Conservation (phyloP, 2,329 filamentous ascomycete genomes). For the Escovopsis weberi region DNA sequence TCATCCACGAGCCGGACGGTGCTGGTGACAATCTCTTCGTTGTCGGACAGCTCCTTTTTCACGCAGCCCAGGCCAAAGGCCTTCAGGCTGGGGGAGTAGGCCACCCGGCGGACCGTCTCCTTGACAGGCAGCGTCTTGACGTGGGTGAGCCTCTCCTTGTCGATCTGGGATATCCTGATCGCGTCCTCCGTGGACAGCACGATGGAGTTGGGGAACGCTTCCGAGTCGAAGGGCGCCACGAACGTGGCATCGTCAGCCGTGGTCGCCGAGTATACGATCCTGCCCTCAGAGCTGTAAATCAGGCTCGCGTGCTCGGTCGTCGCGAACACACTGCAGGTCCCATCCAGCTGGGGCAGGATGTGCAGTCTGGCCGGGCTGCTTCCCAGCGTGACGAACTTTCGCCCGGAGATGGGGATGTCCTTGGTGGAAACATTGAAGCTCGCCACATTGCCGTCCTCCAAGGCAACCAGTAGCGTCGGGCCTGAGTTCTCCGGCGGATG, state of each 20-base stretch:
- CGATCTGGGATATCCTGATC: slow-evolving; percentile 67
- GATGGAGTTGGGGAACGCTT: slow-evolving; percentile 67
- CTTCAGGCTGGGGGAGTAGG: slow-evolving; percentile 66
- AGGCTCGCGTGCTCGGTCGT: slow-evolving; percentile 89
- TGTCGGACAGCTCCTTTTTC: slow-evolving; percentile 52
- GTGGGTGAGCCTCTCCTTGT: slow-evolving; percentile 76
- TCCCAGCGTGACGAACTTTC: slow-evolving; percentile 73
- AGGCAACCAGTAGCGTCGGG: slow-evolving; percentile 72
- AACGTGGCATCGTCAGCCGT: slow-evolving; percentile 74
- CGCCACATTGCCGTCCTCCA: slow-evolving; percentile 84
- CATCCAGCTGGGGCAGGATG: slow-evolving; percentile 52
- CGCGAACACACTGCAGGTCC: slow-evolving; percentile 70
- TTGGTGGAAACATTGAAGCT: slow-evolving; percentile 58
- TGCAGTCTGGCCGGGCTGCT: slow-evolving; percentile 75
- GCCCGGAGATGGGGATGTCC: slow-evolving; percentile 50
- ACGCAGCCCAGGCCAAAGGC: slow-evolving; percentile 83
- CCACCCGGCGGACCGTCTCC: slow-evolving; percentile 74
- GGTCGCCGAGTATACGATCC: slow-evolving; percentile 85
- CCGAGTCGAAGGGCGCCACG: slow-evolving; percentile 69
- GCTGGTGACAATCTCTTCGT: slow-evolving; percentile 62
- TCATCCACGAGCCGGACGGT: slow-evolving; percentile 87
- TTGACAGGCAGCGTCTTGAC: slow-evolving; percentile 65
- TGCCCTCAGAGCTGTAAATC: slow-evolving; percentile 78
- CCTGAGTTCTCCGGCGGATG: slow-evolving; percentile 42
- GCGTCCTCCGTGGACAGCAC: slow-evolving; percentile 64